A percentile compares a stretch with the other conserved stretches of the same genome.
Evolutionary conservation across 2,329 filamentous ascomycete species (phyloP).

Genomic region (Colletotrichum navitas): DNA sequence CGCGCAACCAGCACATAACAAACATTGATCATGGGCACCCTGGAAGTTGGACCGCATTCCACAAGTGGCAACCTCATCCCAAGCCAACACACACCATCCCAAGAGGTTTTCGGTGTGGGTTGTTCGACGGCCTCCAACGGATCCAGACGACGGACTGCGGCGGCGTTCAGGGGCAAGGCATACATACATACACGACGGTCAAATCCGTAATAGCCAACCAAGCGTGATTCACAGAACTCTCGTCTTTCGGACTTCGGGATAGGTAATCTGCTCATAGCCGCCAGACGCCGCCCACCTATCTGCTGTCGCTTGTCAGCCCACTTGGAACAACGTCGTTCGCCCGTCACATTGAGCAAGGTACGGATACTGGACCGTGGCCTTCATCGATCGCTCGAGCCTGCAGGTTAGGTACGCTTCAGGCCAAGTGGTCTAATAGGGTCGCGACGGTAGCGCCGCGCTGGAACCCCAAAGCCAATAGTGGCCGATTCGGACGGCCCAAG

Average conservation of each 20-base stretch:
- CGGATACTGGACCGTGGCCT: constrained; percentile 15
- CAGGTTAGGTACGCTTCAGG: constrained; percentile 30
- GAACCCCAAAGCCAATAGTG: constrained; percentile 38
- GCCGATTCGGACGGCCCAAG: constrained; percentile 33
- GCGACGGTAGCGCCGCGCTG: constrained; percentile 39
- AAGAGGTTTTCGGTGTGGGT: constrained; percentile 1
- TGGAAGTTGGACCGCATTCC: constrained; percentile 30
- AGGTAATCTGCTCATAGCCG: background rate
- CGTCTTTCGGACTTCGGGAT: constrained; percentile 16
- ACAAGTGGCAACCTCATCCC: constrained; percentile 7
- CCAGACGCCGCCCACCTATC: background rate
- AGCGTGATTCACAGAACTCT: constrained; percentile 20
- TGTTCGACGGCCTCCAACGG: constrained; percentile 11
- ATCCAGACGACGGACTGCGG: constrained; percentile 12
- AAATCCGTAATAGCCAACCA: background rate
- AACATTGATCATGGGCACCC: constrained; percentile 32
- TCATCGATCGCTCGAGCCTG: constrained; percentile 13
- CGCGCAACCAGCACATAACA: constrained; percentile 33
- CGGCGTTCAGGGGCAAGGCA: constrained; percentile 33
- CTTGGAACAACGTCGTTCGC: background rate
- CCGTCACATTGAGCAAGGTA: constrained; percentile 17
- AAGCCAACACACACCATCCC: constrained; percentile 27
- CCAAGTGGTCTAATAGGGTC: constrained; percentile 25
- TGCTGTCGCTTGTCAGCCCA: constrained; percentile 16
- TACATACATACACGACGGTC: background rate